Conservation (phyloP, 75 land plant species). For the Pseudotsuga menziesii region DNA sequence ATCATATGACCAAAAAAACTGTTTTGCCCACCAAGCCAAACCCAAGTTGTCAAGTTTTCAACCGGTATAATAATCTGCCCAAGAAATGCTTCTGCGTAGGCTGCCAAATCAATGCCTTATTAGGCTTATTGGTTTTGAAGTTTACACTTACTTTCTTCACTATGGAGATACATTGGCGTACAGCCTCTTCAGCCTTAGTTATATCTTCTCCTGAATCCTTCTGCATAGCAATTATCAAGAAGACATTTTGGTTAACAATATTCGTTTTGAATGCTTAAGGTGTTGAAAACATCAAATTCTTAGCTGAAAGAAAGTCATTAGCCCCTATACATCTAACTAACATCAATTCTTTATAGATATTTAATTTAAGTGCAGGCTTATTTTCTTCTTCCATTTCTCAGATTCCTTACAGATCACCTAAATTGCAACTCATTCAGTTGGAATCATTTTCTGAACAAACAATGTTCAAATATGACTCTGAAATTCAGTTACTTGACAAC, state of each 20-base stretch:
- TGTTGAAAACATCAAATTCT: neutral
- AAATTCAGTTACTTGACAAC: neutral
- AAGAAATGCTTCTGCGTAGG: neutral
- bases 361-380: neutral
- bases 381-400: neutral
- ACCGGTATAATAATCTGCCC: neutral
- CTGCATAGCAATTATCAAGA: conserved; percentile 1
- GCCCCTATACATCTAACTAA: neutral
- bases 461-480: neutral
- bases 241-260: neutral
- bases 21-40: too few relatives aligned
- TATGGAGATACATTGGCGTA: neutral
- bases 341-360: neutral
- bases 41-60: neutral
- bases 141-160: conserved; percentile 7
- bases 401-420: neutral
- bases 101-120: neutral
- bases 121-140: neutral
- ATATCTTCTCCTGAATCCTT: neutral
- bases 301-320: neutral
- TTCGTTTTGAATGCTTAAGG: neutral
- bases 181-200: conserved; percentile 5
- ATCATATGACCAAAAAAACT: too few relatives aligned
- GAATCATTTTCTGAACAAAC: neutral
- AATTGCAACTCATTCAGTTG: neutral